Evolutionary conservation across 257 asterid genomes (phyloP), one percentile per base, ranked within the genome.

Genomic region (Leptodermis oblonga): DNA sequence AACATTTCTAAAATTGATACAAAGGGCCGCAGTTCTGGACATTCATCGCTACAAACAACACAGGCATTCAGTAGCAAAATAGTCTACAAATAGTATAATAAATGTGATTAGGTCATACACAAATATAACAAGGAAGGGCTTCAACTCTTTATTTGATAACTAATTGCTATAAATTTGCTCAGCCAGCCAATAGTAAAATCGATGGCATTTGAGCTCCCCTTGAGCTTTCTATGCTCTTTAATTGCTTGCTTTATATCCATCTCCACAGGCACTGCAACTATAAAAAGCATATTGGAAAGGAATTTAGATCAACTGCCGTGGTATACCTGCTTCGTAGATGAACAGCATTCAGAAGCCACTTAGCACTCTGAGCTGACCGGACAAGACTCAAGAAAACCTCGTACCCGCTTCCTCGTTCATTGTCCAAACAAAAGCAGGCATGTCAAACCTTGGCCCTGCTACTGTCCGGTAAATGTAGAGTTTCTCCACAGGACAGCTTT

Each of bases 391-490:
- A 63, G 86, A 71, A 65, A 69, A 73, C 61, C 84, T 77, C 73
- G 73, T 31, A 4, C 77, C 71, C n/a, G 82, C 69, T n/a, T 81
- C 87, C 71, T 82, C 81, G 13, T 82, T 86, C 87, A 83, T 83
- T 8, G 85, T 91, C 95, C 94, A 89, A 33, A 94, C 98, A 14
- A 80, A 94, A 55, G 79, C 84, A 7, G 99, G 99, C 92, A 80
- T 84, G 83, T 94, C 99, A 17, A 68, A 81, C 85, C 99, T 92
- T 28, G 83, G 86, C 26, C 97, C 95, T 4, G 96, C 83, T 30
- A 91, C 95, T 0, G 97, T 81, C 4, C 99, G 88, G 71, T 94
- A 94, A 62, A 87, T 75, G 53, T 94, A 94, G 4, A 91, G 86
- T 70, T 83, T 85, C 77, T 94, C 97, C 0, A 94, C 99, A 0